Evolutionary conservation across 179 eudicot genomes (phyloP), one percentile per base, ranked within the genome.

Genomic region (Nepenthes alata): DNA sequence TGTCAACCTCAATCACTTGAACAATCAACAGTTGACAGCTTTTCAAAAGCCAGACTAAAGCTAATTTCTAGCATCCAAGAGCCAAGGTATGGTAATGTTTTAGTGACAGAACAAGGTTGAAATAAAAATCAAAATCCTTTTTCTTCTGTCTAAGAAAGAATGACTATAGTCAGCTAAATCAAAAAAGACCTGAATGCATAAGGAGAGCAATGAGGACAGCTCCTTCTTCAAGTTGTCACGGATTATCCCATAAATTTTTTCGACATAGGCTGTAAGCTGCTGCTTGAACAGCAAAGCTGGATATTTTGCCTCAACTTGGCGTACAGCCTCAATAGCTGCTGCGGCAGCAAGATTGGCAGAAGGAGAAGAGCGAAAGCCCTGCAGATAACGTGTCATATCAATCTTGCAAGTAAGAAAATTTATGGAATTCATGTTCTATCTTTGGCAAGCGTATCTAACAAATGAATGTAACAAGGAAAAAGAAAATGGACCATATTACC

Each of bases 231-330:
- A 69, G 80, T 83, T 86, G 73, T 86, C 94, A 47, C 94, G 80
- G 55, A 86, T 79, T 39, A 86, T 86, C 36, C 89, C 94, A 69
- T 83, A 83, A 6, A 86, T 86, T 71, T 86, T 86, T 80, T 86
- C 94, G 35, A 83, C 89, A 67, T 86, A 86, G 6, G 94, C 94
- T 39, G 86, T 86, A 53, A 86, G 85, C 77, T 86, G 94, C 76
- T 86, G 94, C 78, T 86, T 86, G 76, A 86, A 86, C 65, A 86
- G 89, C 72, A 83, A 71, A 52, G 94, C 94, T 39, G 94, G 94
- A 69, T 86, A 83, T 63, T 83, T 83, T 38, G 94, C 89, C 78
- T 86, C 89, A 37, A 83, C 89, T 74, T 83, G 87, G 36, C 74
- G 81, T 14, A 86, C 82, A 58, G 70, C 61, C 52, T 81, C 86